Percentiles rank a stretch among this genome's conserved stretches.
These are phyloP conservation scores for Fonsecaea monophora DNA, from an alignment of 2,329 filamentous ascomycete genomes.

Conservation along the genomic window DNA sequence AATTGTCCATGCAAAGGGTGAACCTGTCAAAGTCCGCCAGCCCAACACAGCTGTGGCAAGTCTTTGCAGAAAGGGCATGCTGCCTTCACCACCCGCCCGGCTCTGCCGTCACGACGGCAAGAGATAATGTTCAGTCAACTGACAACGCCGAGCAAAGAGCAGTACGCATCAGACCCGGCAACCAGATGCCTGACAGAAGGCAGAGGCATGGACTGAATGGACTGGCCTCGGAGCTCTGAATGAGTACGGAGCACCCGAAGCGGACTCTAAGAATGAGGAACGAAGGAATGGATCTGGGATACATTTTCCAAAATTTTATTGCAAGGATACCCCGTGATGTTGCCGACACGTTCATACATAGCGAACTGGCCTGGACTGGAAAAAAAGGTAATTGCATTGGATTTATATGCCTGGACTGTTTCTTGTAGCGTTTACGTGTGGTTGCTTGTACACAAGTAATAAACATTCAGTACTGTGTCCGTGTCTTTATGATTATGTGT, in stretches of 20 bases:
- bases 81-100: neutral
- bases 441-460: neutral
- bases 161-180: neutral
- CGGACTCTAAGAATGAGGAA: neutral
- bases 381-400: neutral
- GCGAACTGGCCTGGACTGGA: neutral
- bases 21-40: neutral
- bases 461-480: neutral
- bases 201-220: neutral
- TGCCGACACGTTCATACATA: neutral
- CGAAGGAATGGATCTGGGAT: slow-evolving; percentile 7
- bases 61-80: neutral
- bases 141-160: neutral
- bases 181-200: neutral
- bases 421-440: neutral
- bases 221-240: neutral
- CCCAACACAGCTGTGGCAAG: neutral
- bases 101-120: neutral
- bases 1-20: neutral
- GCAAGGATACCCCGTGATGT: slow-evolving; percentile 15
- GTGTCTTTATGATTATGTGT: neutral
- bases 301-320: neutral
- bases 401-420: neutral
- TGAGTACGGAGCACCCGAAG: neutral
- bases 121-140: neutral